Base-by-base conservation (phyloP, 2,329 filamentous ascomycete species). In the Hymenoscyphus albidus region DNA sequence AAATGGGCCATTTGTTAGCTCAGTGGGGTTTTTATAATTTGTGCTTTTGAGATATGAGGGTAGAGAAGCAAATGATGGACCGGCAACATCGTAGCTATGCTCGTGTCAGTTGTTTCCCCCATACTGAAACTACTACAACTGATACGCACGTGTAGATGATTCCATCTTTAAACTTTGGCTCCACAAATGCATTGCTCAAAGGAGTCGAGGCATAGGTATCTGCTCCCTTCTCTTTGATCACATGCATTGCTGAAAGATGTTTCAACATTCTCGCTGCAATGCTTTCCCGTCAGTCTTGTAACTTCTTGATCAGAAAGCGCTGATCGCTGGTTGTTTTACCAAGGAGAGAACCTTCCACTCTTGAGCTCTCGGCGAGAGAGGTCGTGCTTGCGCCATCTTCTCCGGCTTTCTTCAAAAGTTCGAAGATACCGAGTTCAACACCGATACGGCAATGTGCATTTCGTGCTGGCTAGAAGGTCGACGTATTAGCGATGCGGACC, bases 41-140 rank as follows among this genome's bases (percentile, higher is more conserved):
- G 67, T 75, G 1, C 65, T 66, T 61, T 75, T 74, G 59, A 77
- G 71, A 59, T 74, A 76, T 35, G 71, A 70, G 0, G 76, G 76
- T 42, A 77, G 70, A 5, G 65, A 67, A n/a, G 73, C 74, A 65
- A 78, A 77, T 0, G 73, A 74, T 1, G 71, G 72, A 0, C 77
- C 70, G 0, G 75, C 71, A 0, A 74, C 74, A 54, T 80, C 76
- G 61, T 78, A 77, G 67, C 77, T 44, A 44, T 44, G n/a, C 2
- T n/a, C 42, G 14, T n/a, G 6, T 44, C 2, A 44, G 42, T n/a
- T 6, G 6, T n/a, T n/a, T 44, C 42, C 16, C 42, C 16, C 14
- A 14, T 7, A 39, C 79, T 73, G 14, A 76, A 76, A 58, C 77
- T 70, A 31, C 76, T 72, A 60, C 77, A 78, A 16, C 71, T 64